Base-by-base conservation (phyloP, 805 yeast species). In the Metschnikowia borealis region DNA sequence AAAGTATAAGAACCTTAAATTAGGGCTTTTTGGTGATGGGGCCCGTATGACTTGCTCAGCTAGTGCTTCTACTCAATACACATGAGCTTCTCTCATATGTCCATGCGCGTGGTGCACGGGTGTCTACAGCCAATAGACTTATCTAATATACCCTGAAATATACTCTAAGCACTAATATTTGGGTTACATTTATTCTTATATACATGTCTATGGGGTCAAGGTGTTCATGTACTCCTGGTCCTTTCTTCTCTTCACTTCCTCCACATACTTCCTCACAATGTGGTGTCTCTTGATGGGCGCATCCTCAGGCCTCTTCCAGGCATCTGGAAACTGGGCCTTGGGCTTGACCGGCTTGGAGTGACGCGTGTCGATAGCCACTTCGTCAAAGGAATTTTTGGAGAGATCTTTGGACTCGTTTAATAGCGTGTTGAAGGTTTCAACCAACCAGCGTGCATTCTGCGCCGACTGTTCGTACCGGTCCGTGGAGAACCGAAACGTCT, bases 291-390 rank as follows among this genome's bases (percentile, higher is more conserved):
- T 63, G 50, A 73, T 73, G 29, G 89, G 87, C 0, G 89, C 87
- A 62, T 85, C 85, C 61, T 87, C 78, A 71, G 77, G 77, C 54
- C 74, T 65, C 50, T 68, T 68, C 98, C 98, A 92, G 45, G 74
- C 81, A 55, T 82, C 82, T 14, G 98, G 97, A 74, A 88, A 90
- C 48, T 68, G 58, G 29, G 62, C 65, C 6, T 69, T 70, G 47
- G 65, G 65, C 67, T 61, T 75, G 58, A 69, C 68, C 23, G 71
- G 61, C 61, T 74, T 81, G 47, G 79, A 77, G 62, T 85, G 89
- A 66, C 96, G 82, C 23, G 75, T 81, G 66, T 91, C 96, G 44
- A 92, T 67, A 32, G 97, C 97, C 32, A 92, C 72, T 61, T 88
- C 96, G 39, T 77, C 75, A 58, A 88, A 87, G n/a, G 58, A 54